A percentile compares a stretch with the other conserved stretches of the same genome.
Conservation (phyloP, 208 protist genomes). For the Lotmaria passim region DNA sequence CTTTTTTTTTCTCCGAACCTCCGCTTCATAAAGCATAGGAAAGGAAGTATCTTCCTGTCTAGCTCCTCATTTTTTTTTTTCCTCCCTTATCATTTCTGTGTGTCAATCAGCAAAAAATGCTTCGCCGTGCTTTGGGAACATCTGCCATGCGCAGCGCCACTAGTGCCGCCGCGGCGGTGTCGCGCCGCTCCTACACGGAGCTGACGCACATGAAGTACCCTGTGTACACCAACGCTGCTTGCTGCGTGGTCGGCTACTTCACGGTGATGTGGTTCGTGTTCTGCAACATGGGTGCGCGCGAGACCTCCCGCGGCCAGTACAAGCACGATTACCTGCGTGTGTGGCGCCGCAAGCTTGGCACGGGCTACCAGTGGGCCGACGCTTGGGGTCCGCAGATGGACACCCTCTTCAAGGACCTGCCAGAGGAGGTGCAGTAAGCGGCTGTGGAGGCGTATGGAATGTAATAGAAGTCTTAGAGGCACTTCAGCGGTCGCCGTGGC, state of each 20-base stretch:
- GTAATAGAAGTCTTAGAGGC: conserved; percentile 4
- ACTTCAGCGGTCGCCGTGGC: background rate
- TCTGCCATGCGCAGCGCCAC: conserved; percentile 35
- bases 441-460: background rate
- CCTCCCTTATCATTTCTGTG: background rate
- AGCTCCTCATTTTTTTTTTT: background rate
- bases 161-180: conserved; percentile 28
- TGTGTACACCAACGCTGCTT: conserved; percentile 50
- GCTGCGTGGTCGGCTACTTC: conserved; percentile 68
- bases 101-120: conserved; percentile 36
- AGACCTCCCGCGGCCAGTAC: conserved; percentile 55
- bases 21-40: background rate
- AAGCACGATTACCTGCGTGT: conserved; percentile 86
- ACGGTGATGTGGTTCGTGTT: conserved; percentile 79
- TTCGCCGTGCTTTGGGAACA: conserved; percentile 72
- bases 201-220: conserved; percentile 89
- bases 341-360: conserved; percentile 87
- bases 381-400: conserved; percentile 84
- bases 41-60: conserved; percentile 5
- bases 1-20: conserved; percentile 10
- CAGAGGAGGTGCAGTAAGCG: conserved; percentile 70
- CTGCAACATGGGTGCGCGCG: conserved; percentile 57
- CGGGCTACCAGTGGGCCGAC: conserved; percentile 90
- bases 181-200: conserved; percentile 72
- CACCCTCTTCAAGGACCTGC: conserved; percentile 83